A percentile compares a stretch with the other conserved stretches of the same genome.
Conservation (phyloP, 352 stramenopile species). For the Globisporangium nagaii region DNA sequence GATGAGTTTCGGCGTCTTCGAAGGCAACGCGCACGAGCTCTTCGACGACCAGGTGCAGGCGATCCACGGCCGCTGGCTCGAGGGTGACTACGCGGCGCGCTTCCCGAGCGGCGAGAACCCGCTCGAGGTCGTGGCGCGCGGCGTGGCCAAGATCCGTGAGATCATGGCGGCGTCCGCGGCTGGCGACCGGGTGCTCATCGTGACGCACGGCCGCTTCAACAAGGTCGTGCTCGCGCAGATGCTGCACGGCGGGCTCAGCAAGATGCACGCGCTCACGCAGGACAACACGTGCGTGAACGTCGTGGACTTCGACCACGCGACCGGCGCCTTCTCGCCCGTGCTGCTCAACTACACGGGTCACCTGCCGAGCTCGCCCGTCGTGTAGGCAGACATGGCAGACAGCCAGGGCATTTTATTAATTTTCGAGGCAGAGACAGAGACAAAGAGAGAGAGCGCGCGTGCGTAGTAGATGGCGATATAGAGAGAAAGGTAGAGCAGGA, state of each 20-base stretch:
- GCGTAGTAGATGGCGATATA: neutral
- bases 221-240: conserved; percentile 73
- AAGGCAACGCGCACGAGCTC: conserved; percentile 48
- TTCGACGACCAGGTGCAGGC: conserved; percentile 48
- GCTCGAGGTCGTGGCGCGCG: conserved; percentile 57
- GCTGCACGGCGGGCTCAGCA: conserved; percentile 44
- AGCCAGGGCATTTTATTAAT: neutral
- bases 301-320: conserved; percentile 66
- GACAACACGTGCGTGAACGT: conserved; percentile 87
- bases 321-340: conserved; percentile 47
- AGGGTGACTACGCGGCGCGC: conserved; percentile 36
- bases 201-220: conserved; percentile 83
- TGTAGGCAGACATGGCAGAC: conserved; percentile 11
- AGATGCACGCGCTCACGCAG: conserved; percentile 68
- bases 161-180: conserved; percentile 29
- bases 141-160: conserved; percentile 57
- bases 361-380: conserved; percentile 27
- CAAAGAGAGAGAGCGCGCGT: neutral
- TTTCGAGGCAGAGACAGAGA: neutral
- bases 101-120: conserved; percentile 71
- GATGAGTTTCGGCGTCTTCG: conserved; percentile 80
- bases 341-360: conserved; percentile 70
- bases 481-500: neutral
- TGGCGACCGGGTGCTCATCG: conserved; percentile 64
- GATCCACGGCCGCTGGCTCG: conserved; percentile 60